Percentiles rank a stretch among this genome's conserved stretches.
phyloP scores from a whole-genome alignment of 129 eudicot species.

The Pseudognaphalium luteoalbum region DNA sequence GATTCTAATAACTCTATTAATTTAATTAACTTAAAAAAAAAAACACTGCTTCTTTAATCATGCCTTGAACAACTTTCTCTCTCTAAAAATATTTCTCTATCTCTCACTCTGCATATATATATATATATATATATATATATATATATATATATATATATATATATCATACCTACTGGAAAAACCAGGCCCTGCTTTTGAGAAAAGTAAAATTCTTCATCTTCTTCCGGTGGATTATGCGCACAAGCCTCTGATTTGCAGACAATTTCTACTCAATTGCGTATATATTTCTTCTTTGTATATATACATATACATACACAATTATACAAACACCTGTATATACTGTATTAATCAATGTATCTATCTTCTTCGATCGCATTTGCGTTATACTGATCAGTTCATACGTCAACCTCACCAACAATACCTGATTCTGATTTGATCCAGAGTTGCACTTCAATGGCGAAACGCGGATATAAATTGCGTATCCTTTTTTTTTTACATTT shows the following conservation, averaged over 20 bases:
- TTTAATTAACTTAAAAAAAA: too few relatives aligned
- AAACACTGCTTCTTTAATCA: conserved; percentile 23
- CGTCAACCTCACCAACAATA: conserved; percentile 10
- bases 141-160: too few relatives aligned
- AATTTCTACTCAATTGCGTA: not conserved
- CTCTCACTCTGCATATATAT: not conserved
- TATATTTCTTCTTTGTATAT: not conserved
- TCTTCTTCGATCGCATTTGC: conserved; percentile 21
- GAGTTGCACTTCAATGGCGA: conserved; percentile 43
- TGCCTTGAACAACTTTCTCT: conserved; percentile 28
- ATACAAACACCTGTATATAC: not conserved
- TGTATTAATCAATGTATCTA: not conserved
- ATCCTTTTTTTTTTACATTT: conserved; percentile 46
- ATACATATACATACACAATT: conserved; percentile 7
- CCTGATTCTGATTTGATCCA: conserved; percentile 13
- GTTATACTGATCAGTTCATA: conserved; percentile 13
- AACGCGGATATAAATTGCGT: conserved; percentile 86
- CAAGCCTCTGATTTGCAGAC: conserved; percentile 14
- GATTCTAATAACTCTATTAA: not conserved
- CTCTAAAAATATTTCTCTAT: not conserved
- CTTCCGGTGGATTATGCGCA: conserved; percentile 20
- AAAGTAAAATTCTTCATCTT: conserved; percentile 23
- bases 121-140: not conserved
- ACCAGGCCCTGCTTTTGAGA: conserved; percentile 23
- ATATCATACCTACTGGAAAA: conserved; percentile 9